Conservation (phyloP, 768 basidiomycete genomes). For the Naganishia friedmannii region DNA sequence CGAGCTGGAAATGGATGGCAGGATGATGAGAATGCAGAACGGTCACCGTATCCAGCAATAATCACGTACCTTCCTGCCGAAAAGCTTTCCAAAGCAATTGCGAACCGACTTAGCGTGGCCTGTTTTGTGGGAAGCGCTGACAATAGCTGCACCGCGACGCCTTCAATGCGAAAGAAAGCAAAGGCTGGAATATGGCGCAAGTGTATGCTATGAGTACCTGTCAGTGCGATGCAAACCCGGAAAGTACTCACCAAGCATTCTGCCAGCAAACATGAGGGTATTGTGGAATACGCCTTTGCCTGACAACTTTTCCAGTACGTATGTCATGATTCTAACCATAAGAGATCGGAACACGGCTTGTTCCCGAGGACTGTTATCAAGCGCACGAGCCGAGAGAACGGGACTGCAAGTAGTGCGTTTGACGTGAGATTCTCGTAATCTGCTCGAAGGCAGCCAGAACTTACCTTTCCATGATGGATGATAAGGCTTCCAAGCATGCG, state of each 20-base stretch:
- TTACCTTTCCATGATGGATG: conserved; percentile 53
- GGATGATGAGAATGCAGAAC: background rate
- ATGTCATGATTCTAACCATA: conserved; percentile 51
- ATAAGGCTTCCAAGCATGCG: conserved; percentile 54
- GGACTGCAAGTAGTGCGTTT: conserved; percentile 36
- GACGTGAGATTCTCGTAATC: background rate
- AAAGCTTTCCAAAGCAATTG: conserved; percentile 18
- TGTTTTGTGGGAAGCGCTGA: conserved; percentile 53
- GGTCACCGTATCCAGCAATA: background rate
- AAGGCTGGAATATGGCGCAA: conserved; percentile 46
- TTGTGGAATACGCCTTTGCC: conserved; percentile 57
- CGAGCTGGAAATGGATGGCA: background rate
- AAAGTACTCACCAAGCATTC: conserved; percentile 49
- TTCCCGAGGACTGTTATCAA: conserved; percentile 39
- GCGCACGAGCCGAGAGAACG: conserved; percentile 47
- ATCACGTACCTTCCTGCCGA: background rate
- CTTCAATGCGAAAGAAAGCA: conserved; percentile 56
- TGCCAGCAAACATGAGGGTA: conserved; percentile 54
- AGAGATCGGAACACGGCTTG: conserved; percentile 45
- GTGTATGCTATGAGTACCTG: background rate
- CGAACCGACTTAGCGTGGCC: conserved; percentile 51
- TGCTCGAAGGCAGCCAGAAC: background rate
- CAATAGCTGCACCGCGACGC: conserved; percentile 54
- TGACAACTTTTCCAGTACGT: conserved; percentile 55
- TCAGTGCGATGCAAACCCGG: background rate